Base-by-base conservation (phyloP, 148 eudicot genomes). In the Chenopodium berlandieri region DNA sequence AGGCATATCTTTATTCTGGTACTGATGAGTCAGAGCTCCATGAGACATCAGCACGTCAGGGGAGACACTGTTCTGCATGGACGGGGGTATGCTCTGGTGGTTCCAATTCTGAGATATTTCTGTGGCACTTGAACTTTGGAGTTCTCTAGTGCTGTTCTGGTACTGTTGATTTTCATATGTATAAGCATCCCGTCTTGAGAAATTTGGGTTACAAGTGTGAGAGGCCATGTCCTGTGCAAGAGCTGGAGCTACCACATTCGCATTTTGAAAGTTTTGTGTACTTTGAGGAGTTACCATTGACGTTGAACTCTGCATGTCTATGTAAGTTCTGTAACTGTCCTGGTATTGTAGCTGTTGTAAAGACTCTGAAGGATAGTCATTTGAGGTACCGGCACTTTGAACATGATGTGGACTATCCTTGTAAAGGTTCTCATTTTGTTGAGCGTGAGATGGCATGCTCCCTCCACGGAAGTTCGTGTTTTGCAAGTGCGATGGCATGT, bases 91-190 rank as follows among this genome's bases (percentile, higher is more conserved):
- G 30, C 37, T 79, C 32, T 71, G 76, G 16, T 79, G 5, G 66
- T 71, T 71, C 76, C 76, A 71, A 71, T 50, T 27, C 22, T 71
- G 82, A 79, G 82, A 69, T n/a, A 69, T 34, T 71, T n/a, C 54
- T 30, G 16, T 34, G 2, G 47, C 31, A 71, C 32, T 71, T 58
- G 76, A 34, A 71, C 5, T n/a, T 56, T 54, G 76, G n/a, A 31
- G n/a, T 16, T 37, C 34, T 16, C 64, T 60, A 16, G 67, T 58
- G 40, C 44, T 40, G 69, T 66, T 65, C 72, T 37, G 60, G 9
- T 78, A 25, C 4, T 46, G 72, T 22, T 78, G 58, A 65, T 23
- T 14, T 65, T 64, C 37, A 65, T 52, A 64, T 12, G 80, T 6
- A 46, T 63, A 2, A 46, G 32, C 3, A 11, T 47, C 58, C 32